Conservation (phyloP, 768 basidiomycete species). For the Mycena belliarum region DNA sequence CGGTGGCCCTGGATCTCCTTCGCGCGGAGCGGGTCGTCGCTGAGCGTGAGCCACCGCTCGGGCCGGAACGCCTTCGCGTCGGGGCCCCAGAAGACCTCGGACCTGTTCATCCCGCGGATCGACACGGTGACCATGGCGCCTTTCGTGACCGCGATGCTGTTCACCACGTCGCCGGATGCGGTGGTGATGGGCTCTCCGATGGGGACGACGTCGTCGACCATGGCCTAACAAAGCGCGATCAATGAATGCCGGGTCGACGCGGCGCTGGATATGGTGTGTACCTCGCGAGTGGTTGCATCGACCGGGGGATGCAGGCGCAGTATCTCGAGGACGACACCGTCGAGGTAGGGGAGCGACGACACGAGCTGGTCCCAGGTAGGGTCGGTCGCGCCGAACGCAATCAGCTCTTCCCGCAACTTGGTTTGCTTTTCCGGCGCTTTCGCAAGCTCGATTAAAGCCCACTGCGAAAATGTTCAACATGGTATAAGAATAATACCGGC, state of each 20-base stretch:
- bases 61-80: slow-evolving; percentile 46
- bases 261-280: too few species aligned
- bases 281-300: slow-evolving; percentile 32
- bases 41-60: slow-evolving; percentile 41
- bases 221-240: slow-evolving; percentile 28
- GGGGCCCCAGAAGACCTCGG: slow-evolving; percentile 43
- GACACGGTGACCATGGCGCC: slow-evolving; percentile 43
- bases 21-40: slow-evolving; percentile 27
- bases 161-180: slow-evolving; percentile 29
- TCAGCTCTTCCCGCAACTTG: slow-evolving; percentile 35
- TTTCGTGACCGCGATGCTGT: slow-evolving; percentile 36
- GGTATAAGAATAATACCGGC: background rate
- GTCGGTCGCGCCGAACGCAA: slow-evolving; percentile 24
- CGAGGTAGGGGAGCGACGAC: slow-evolving; percentile 37
- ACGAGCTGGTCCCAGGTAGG: slow-evolving; percentile 42
- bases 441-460: slow-evolving; percentile 40
- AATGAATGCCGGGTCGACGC: too few species aligned
- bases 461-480: slow-evolving; percentile 15
- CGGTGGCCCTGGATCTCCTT: slow-evolving; percentile 37
- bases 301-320: slow-evolving; percentile 40
- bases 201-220: slow-evolving; percentile 40
- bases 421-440: slow-evolving; percentile 31
- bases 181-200: slow-evolving; percentile 34
- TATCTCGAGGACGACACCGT: slow-evolving; percentile 42
- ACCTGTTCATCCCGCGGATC: slow-evolving; percentile 43